Conservation (phyloP, 257 asterid genomes). For the Ophiorrhiza pumila region DNA sequence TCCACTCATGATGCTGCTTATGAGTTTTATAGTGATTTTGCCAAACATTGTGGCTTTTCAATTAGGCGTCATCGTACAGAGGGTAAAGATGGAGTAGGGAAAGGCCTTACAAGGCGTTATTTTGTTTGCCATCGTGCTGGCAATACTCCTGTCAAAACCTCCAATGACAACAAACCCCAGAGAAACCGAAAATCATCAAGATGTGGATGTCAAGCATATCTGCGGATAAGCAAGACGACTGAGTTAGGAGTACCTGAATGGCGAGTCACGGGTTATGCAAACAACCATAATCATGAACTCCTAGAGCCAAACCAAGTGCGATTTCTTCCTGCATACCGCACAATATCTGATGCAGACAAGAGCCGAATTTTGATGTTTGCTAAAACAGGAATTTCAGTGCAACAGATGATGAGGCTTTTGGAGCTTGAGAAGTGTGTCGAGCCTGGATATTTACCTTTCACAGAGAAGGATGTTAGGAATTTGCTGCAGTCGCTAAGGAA, state of each 20-base stretch:
- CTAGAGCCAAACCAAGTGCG: slow-evolving; percentile 95
- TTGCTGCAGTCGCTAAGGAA: slow-evolving; percentile 83
- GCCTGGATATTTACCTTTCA: slow-evolving; percentile 90
- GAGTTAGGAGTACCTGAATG: slow-evolving; percentile 83
- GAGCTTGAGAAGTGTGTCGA: slow-evolving; percentile 92
- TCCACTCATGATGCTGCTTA: slow-evolving; percentile 86
- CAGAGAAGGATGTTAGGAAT: slow-evolving; percentile 96
- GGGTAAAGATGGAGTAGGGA: slow-evolving; percentile 98
- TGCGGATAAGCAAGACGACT: slow-evolving; percentile 86
- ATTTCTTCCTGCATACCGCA: slow-evolving; percentile 95
- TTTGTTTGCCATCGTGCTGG: slow-evolving; percentile 99
- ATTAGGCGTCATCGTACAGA: slow-evolving; percentile 94
- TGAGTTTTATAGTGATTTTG: slow-evolving; percentile 83
- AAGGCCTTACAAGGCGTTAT: slow-evolving; percentile 93
- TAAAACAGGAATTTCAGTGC: slow-evolving; percentile 95
- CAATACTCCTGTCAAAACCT: slow-evolving; percentile 72
- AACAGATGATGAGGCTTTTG: slow-evolving; percentile 94
- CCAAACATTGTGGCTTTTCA: slow-evolving; percentile 84
- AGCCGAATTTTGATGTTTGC: slow-evolving; percentile 88
- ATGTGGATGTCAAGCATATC: slow-evolving; percentile 96
- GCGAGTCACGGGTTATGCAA: slow-evolving; percentile 86
- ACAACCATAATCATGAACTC: slow-evolving; percentile 96
- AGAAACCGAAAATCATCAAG: slow-evolving; percentile 92
- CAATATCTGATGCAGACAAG: slow-evolving; percentile 88
- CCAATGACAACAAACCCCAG: slow-evolving; percentile 69